Percentiles rank a stretch among this genome's conserved stretches.
These are phyloP conservation scores for Thymus quinquecostatus DNA, from an alignment of 257 asterid genomes.

Conservation along the genomic window DNA sequence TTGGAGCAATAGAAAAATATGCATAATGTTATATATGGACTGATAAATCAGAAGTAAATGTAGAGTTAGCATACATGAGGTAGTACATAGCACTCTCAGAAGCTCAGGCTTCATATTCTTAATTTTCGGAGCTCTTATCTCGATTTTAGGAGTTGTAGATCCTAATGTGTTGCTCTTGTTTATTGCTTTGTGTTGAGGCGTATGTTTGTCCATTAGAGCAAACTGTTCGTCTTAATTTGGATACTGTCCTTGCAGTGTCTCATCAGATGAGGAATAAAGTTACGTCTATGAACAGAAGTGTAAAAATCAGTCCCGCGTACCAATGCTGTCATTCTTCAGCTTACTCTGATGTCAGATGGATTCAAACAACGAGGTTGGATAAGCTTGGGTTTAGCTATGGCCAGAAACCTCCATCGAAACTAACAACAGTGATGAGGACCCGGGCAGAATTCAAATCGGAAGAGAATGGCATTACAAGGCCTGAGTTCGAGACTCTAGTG, in stretches of 20 bases:
- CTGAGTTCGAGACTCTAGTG: constrained; percentile 50
- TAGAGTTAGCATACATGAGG: neutral
- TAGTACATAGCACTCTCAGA: neutral
- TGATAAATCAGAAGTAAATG: neutral
- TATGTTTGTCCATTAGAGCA: neutral
- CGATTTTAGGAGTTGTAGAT: neutral
- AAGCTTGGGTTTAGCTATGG: constrained; percentile 52
- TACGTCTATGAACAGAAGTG: constrained; percentile 36
- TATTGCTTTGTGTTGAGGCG: constrained; percentile 2
- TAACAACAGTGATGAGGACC: constrained; percentile 54
- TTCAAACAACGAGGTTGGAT: constrained; percentile 53
- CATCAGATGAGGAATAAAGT: constrained; percentile 36
- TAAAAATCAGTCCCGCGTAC: constrained; percentile 42
- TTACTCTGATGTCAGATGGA: constrained; percentile 41
- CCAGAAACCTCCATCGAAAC: constrained; percentile 49
- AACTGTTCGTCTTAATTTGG: constrained; percentile 28
- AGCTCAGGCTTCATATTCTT: neutral
- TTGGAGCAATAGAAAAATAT: neutral
- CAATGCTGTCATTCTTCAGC: constrained; percentile 46
- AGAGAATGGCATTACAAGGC: constrained; percentile 61
- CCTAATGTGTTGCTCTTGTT: neutral
- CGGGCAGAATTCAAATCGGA: constrained; percentile 85
- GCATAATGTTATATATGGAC: neutral
- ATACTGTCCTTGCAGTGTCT: constrained; percentile 31
- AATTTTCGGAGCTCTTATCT: neutral